These are phyloP conservation scores for Xylariales sp. DNA, from an alignment of 2,329 filamentous ascomycete genomes.

Conservation along the genomic window DNA sequence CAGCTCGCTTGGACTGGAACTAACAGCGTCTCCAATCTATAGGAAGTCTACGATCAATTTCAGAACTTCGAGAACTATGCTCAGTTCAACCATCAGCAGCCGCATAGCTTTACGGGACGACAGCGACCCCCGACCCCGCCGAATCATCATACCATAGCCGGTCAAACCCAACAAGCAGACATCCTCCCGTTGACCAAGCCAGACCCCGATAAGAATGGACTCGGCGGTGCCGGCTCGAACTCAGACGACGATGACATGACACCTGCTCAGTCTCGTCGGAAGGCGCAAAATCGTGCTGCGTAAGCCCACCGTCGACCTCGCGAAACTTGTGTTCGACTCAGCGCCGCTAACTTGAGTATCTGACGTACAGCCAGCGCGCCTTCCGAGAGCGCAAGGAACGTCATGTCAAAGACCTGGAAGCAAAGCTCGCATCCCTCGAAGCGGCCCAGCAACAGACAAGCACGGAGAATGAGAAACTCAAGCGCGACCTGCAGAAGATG, in stretches of 20 bases:
- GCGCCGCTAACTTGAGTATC: slow-evolving; percentile 6
- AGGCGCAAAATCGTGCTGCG: slow-evolving; percentile 59
- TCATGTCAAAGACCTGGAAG: slow-evolving; percentile 88
- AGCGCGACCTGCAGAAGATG: slow-evolving; percentile 75
- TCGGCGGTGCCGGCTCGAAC: slow-evolving; percentile 38
- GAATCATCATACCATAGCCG: slow-evolving; percentile 28
- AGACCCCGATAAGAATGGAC: slow-evolving; percentile 33
- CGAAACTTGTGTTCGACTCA: background rate
- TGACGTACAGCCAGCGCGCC: slow-evolving; percentile 71
- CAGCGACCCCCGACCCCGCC: slow-evolving; percentile 52
- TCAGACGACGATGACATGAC: slow-evolving; percentile 53
- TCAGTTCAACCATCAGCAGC: slow-evolving; percentile 32
- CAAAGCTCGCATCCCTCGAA: slow-evolving; percentile 74
- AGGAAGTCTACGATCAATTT: slow-evolving; percentile 50
- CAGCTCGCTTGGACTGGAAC: slow-evolving; percentile 4
- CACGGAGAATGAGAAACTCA: slow-evolving; percentile 82
- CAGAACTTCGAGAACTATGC: slow-evolving; percentile 40
- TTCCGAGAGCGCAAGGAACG: slow-evolving; percentile 95
- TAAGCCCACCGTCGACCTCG: slow-evolving; percentile 33
- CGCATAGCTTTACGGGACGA: slow-evolving; percentile 36
- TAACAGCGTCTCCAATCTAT: slow-evolving; percentile 25
- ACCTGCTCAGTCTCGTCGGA: slow-evolving; percentile 53
- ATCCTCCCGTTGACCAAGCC: slow-evolving; percentile 31
- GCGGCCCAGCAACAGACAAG: slow-evolving; percentile 66
- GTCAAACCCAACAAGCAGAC: slow-evolving; percentile 25